Evolutionary conservation across 2,329 filamentous ascomycete genomes (phyloP), one percentile per base, ranked within the genome.

Genomic region (Penicillium expansum): DNA sequence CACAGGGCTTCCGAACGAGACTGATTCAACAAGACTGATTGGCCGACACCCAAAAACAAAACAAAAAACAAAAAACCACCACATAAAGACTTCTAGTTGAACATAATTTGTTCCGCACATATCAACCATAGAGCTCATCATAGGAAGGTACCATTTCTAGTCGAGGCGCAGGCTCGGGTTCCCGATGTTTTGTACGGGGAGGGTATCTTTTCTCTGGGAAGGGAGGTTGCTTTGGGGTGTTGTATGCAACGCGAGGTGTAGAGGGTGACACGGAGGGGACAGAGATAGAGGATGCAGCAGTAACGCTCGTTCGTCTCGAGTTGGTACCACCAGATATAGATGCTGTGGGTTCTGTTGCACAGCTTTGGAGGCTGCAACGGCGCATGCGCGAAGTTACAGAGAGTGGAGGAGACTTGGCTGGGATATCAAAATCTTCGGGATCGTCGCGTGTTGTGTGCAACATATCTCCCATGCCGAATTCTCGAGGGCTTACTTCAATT

Each of bases 311-410:
- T 52, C 67, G 69, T 56, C 62, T 67, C 3, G 71, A 74, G 37
- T 67, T 71, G 24, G 64, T 61, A 9, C 65, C 68, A n/a, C 63
- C 66, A 3, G 67, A 63, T 43, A 60, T 59, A 18, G 69, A 70
- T 5, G 63, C 58, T 1, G 67, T 61, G 4, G 63, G 63, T 13
- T 70, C 68, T n/a, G 67, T 66, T 22, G 58, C 59, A 35, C 60
- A 64, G 56, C 71, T 74, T 48, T 74, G 72, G 14, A 60, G 50
- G 44, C 72, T 75, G 50, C 61, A 59, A 13, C 69, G 70, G 13
- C 72, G 71, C 72, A 74, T 75, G 18, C 71, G 67, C 16, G 72
- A 72, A 2, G 72, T 75, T 7, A 74, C 68, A 4, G 72, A 71
- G 32, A 75, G 60, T 7, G 72, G 70, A 14, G 72, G 71, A 5